Evolutionary conservation across 257 asterid genomes (phyloP), one percentile per base, ranked within the genome.

Genomic region (Gentiana dahurica): DNA sequence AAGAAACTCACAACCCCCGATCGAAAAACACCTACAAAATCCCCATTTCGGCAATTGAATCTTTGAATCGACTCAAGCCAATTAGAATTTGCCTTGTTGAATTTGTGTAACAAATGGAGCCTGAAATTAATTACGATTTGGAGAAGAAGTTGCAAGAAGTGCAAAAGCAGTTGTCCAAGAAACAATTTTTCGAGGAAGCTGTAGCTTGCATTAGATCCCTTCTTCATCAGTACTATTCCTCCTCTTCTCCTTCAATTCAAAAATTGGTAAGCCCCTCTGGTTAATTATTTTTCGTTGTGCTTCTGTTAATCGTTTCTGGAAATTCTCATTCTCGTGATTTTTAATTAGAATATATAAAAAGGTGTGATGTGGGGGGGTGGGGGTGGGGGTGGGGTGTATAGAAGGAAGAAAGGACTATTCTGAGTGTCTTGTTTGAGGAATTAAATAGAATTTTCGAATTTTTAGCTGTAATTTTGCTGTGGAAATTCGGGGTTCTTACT

Each of bases 131-230:
- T 49, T 13, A 38, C 6, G 74, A 58, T 69, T 63, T 91, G 13
- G 80, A 76, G 71, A 78, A 65, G 74, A 75, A 68, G 64, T 75
- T 91, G 61, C 81, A 75, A 47, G 87, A 83, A 63, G 77, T 87
- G 67, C 94, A 91, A 80, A 87, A 78, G 60, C 88, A 79, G 68
- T 80, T 91, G 9, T 80, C 71, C 38, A 87, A 88, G 81, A 91
- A 85, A 67, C 80, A 81, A 61, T 57, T 70, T 70, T 91, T 91
- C 43, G 98, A 91, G 79, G 94, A 75, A 64, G 80, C 97, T 6
- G 84, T 88, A 37, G 69, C 77, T 66, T 56, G 80, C 36, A 75
- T 83, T 73, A 71, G 81, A 79, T 78, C 95, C 60, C 97, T 91
- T 53, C 79, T 85, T 57, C 80, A 60, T 13, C 73, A 83, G n/a